Conservation (phyloP, 2,329 filamentous ascomycete genomes). For the Sarocladium oryzae region DNA sequence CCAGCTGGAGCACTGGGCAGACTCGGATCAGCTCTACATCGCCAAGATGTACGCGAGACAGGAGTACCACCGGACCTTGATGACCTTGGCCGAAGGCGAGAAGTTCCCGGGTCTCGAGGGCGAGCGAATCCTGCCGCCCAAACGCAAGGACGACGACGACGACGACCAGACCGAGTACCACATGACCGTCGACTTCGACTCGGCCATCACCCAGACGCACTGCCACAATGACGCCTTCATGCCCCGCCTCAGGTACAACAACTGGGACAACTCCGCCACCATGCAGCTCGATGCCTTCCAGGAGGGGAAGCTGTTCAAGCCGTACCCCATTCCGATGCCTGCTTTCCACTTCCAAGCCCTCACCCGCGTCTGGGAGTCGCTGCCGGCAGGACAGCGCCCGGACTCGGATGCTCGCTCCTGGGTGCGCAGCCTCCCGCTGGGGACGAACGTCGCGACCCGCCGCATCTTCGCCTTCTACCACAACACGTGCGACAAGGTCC, state of each 20-base stretch:
- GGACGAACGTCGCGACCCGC: conserved; percentile 18
- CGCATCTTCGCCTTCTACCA: conserved; percentile 19
- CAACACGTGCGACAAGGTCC: conserved; percentile 18
- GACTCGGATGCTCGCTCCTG: conserved; percentile 10
- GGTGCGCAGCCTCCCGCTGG: conserved; percentile 13
- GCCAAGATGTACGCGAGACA: conserved; percentile 17
- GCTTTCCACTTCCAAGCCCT: conserved; percentile 10
- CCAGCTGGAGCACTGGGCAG: conserved; percentile 11
- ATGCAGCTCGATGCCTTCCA: conserved; percentile 12
- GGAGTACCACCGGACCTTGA: conserved; percentile 16
- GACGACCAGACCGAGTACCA: conserved; percentile 14
- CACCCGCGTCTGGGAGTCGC: conserved; percentile 11
- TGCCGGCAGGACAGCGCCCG: conserved; percentile 1
- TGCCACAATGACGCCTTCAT: conserved; percentile 42
- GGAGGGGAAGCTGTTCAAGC: conserved; percentile 10
- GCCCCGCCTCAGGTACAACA: conserved; percentile 34
- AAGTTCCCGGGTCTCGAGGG: background rate
- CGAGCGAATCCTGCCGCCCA: background rate
- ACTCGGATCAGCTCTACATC: conserved; percentile 19
- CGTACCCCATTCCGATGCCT: conserved; percentile 18
- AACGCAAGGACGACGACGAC: conserved; percentile 9
- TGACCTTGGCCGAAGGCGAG: background rate
- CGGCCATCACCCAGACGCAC: conserved; percentile 41
- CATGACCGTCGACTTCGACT: conserved; percentile 14
- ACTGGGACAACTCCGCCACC: conserved; percentile 24